Evolutionary conservation across 257 asterid genomes (phyloP), one percentile per base, ranked within the genome.

Genomic region (Salvia splendens): DNA sequence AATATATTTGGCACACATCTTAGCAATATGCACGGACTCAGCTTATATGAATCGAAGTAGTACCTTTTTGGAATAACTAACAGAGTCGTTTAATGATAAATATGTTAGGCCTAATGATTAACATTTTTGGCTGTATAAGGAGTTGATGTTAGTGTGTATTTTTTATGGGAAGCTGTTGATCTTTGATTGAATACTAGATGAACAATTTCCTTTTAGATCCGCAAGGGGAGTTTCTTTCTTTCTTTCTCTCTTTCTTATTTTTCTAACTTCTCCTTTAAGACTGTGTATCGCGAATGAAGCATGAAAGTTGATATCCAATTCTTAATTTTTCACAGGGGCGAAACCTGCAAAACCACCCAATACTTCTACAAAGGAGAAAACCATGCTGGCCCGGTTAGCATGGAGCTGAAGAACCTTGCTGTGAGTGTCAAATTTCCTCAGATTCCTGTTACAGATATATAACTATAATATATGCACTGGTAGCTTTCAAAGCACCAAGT

Each of bases 401-500:
- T 17, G 61, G 89, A 86, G 81, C 70, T 91, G 74, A 83, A 86
- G 76, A 86, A 61, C 80, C 71, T 69, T 68, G 84, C 85, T 66
- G 97, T 88, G 72, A 83, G 92, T 81, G 45, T 41, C 35, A 3
- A 69, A 8, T 57, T 49, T 28, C 64, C 49, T 8, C 4, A 16
- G 68, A 28, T 30, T 45, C 51, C 24, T 3, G 17, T 68, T 12
- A 64, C 61, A 4, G 42, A 8, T 45, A 50, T 60, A 32, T 42
- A 59, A 59, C 5, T 40, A 2, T 67, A 33, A n/a, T 45, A 5
- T 17, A 50, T 14, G 38, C 38, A 33, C 38, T 3, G 38, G 2
- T 33, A 33, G 6, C 38, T 33, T 33, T 33, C 38, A 33, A 17
- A 33, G 6, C 30, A 2, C 38, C 3, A 33, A 33, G 38, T 3